Conservation (phyloP, 306 rosid species). For the Prunus fruticosa region DNA sequence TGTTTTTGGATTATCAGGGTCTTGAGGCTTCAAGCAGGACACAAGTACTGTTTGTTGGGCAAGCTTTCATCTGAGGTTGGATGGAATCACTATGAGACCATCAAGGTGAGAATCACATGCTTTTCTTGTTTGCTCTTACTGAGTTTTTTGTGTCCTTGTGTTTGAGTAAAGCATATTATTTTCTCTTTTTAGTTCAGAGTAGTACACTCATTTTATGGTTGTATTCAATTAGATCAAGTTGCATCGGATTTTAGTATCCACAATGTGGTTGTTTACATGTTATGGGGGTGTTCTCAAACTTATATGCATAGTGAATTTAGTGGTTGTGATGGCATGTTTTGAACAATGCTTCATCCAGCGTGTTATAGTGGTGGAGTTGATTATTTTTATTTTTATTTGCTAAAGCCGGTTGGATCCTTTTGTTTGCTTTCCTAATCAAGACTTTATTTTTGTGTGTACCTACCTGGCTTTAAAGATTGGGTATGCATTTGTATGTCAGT, state of each 20-base stretch:
- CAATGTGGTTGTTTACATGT: neutral
- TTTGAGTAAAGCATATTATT: neutral
- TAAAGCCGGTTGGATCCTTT: neutral
- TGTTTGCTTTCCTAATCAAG: neutral
- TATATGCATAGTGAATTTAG: neutral
- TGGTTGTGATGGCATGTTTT: neutral
- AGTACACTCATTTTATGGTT: neutral
- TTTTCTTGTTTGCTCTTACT: neutral
- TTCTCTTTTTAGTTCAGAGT: neutral
- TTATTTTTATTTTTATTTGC: neutral
- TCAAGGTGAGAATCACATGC: conserved; percentile 22
- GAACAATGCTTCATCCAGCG: neutral
- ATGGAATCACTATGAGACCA: conserved; percentile 39
- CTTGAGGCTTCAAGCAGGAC: conserved; percentile 80
- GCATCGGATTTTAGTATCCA: neutral
- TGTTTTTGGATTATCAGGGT: conserved; percentile 34
- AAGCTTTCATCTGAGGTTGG: conserved; percentile 68
- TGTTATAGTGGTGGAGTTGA: neutral
- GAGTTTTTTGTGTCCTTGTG: neutral
- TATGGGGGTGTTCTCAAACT: neutral
- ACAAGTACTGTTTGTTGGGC: conserved; percentile 61
- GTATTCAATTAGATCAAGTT: neutral
- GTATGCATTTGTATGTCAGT: neutral
- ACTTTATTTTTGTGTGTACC: no score
- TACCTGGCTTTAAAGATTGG: neutral